Percentiles rank a stretch among this genome's conserved stretches.
These are phyloP conservation scores for Fusarium zealandicum DNA, from an alignment of 2,329 filamentous ascomycete species.

Conservation along the genomic window DNA sequence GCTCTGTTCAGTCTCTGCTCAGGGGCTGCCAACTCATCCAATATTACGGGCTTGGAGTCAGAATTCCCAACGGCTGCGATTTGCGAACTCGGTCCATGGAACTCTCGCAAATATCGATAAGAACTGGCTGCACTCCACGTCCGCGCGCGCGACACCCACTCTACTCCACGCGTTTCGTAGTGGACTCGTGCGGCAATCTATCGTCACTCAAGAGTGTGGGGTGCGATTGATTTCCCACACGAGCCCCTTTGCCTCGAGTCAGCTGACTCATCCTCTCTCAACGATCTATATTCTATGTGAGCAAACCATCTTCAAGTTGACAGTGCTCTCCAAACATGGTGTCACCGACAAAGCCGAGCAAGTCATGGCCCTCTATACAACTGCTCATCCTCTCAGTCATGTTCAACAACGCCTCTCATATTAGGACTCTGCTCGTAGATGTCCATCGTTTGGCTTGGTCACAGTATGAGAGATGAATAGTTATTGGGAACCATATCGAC, in stretches of 20 bases:
- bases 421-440: too few relatives aligned
- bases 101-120: constrained; percentile 20
- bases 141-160: constrained; percentile 11
- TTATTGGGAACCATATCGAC: too few relatives aligned
- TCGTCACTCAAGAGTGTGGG: constrained; percentile 32
- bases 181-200: constrained; percentile 26
- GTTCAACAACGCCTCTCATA: too few relatives aligned
- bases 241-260: not conserved
- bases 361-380: too few relatives aligned
- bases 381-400: too few relatives aligned
- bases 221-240: not conserved
- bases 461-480: too few relatives aligned
- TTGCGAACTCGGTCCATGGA: not conserved
- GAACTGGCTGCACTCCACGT: constrained; percentile 26
- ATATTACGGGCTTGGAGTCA: constrained; percentile 14
- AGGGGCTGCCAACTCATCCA: constrained; percentile 19
- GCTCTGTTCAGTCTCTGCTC: constrained; percentile 10
- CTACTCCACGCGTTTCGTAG: constrained; percentile 21
- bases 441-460: too few relatives aligned
- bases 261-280: not conserved
- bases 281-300: too few relatives aligned
- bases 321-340: too few relatives aligned
- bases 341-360: too few relatives aligned
- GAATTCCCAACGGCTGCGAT: constrained; percentile 2
- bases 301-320: not conserved